phyloP scores from a whole-genome alignment of 1,139 yeast genomes.

The Hansenula sp. region DNA sequence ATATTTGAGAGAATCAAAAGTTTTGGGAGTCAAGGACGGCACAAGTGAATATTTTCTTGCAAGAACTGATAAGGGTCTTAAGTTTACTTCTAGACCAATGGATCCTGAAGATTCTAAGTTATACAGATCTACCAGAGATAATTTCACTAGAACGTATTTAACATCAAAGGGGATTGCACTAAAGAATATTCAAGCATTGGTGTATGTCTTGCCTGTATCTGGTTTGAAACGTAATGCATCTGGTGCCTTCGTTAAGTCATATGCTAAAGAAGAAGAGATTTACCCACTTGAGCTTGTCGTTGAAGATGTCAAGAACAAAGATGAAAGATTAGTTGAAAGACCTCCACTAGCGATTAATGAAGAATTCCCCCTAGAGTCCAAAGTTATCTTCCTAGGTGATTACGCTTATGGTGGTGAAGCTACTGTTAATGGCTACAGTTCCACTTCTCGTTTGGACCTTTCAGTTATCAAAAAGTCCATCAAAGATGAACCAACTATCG shows the following conservation, averaged over 20 bases:
- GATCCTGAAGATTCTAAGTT: conserved; percentile 38
- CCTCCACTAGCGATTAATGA: conserved; percentile 75
- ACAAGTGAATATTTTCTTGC: conserved; percentile 42
- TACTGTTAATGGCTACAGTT: conserved; percentile 56
- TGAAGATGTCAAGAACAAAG: conserved; percentile 69
- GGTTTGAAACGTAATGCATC: conserved; percentile 67
- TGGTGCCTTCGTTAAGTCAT: conserved; percentile 79
- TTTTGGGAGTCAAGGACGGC: conserved; percentile 60
- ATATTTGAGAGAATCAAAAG: conserved; percentile 74
- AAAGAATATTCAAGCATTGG: conserved; percentile 52
- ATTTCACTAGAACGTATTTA: conserved; percentile 35
- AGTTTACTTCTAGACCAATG: conserved; percentile 38
- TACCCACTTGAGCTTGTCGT: conserved; percentile 81
- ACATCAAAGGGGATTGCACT: conserved; percentile 57
- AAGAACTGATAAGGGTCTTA: conserved; percentile 31
- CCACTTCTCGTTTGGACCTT: conserved; percentile 45
- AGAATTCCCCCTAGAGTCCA: conserved; percentile 74
- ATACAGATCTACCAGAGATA: conserved; percentile 33
- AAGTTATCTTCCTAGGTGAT: conserved; percentile 82
- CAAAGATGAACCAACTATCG: conserved; percentile 59
- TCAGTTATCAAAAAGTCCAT: conserved; percentile 50
- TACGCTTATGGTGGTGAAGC: conserved; percentile 89
- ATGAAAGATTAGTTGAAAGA: conserved; percentile 67
- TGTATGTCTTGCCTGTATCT: conserved; percentile 68
- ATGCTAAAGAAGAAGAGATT: conserved; percentile 45